Evolutionary conservation across 1,284 basidiomycete species (phyloP), one percentile per base, ranked within the genome.

Genomic region (Coniferiporia weirii): DNA sequence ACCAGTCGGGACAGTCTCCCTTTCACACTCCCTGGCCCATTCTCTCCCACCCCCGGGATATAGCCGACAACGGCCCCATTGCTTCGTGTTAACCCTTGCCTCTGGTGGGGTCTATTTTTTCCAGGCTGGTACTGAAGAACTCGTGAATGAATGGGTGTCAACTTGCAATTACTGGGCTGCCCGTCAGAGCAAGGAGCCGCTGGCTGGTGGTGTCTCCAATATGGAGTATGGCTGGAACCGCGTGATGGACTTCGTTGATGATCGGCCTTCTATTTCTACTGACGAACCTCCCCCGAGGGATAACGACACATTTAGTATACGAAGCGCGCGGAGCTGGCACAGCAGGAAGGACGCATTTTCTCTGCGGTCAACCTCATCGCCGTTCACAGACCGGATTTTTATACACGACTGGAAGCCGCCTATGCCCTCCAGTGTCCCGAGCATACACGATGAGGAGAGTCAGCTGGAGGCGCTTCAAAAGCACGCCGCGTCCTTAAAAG

Each of bases 91-190:
- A 45, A 95, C 93, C 0, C 78, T 96, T 48, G 80, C 95, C 0
- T 85, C 84, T 63, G 95, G 95, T 19, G 92, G 87, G 5, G 90
- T 94, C 15, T 95, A 89, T 73, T 95, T 98, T 76, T 98, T 97
- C 79, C 95, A 98, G 73, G 93, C 96, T 0, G 96, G 96, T 1
- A 98, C 96, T 1, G 95, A 97, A 68, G 95, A 98, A 66, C 82
- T 99, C 17, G 94, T 98, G 43, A 91, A 92, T 68, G 96, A 99
- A 72, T 99, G 96, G 96, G 95, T 98, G 7, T 88, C 90, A 36
- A 97, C 96, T 0, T 98, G 95, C 81, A 99, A 98, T 75, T 98
- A 98, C 71, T 98, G 95, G 95, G 93, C 96, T 0, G 96, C 96
- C 0, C 80, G 95, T 36, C 87, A 85, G 64, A 94, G 91, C 71